Base-by-base conservation (phyloP, 163 green algal species). In the Scenedesmus sp. region DNA sequence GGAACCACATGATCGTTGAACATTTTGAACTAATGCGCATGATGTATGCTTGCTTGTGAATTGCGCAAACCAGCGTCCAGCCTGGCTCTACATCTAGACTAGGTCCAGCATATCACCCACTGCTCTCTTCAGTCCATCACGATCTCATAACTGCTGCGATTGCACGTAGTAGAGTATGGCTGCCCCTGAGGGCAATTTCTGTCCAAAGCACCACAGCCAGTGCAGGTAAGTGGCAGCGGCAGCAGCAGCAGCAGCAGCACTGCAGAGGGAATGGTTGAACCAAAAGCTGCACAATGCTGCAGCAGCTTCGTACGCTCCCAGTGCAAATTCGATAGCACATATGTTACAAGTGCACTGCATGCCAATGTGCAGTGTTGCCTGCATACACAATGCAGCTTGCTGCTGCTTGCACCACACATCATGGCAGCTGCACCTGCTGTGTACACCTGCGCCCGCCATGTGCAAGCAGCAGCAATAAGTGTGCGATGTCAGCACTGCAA, bases 161-260 rank as follows among this genome's bases (percentile, higher is more conserved):
- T 76, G 40, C 1, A n/a, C n/a, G n/a, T n/a, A 76, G 30, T 40
- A 30, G 1, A 76, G 30, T 30, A 76, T 76, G 65, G 65, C 65
- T 37, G 65, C 65, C 30, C 65, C 65, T 40, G 68, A 79, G 9
- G 44, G 44, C 44, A 68, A 81, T 18, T 30, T 89, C 85, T 89
- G 40, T n/a, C 65, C 26, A 83, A 83, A n/a, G 85, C 85, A 49
- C 85, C 85, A 26, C 85, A 83, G 24, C 85, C 85, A 53, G 49
- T 76, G 40, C 65, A 76, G 65, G 65, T 76, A 18, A 30, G 65
- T 30, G 40, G 7, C 65, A 40, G 30, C 65, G 40, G 30, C 61
- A 76, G 61, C 61, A 76, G 2, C 30, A 76, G 61, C 30, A 40
- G 61, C 30, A 40, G 26, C 30, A 76, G 61, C 4, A 40, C 16